Evolutionary conservation across 495 filamentous ascomycete species (phyloP), one percentile per base, ranked within the genome.

Genomic region (Rostrohypoxylon terebratum): DNA sequence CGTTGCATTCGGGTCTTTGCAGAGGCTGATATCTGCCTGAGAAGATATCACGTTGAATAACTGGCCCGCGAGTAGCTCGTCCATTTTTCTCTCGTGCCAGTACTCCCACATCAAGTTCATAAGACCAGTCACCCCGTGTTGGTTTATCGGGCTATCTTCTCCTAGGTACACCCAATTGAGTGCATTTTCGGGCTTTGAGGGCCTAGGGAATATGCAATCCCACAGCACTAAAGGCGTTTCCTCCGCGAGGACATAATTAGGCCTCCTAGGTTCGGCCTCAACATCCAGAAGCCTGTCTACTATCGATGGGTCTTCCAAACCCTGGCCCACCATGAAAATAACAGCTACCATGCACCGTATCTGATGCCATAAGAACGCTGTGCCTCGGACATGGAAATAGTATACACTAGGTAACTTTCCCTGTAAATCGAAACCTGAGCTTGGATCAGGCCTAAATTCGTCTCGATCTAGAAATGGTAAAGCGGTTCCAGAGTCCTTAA

Each of bases 281-380:
- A 91, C 80, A 77, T 98, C 90, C 28, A 99, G 82, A 13, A 99
- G 81, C 3, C 91, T 85, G 18, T 84, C 78, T 23, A 98, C 83
- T 3, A 98, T 76, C 0, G 86, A 86, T 4, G 94, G 91, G 20
- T 83, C 76, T 75, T 99, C 96, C 5, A 97, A 85, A 0, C 93
- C 91, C 81, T 98, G 96, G 10, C 93, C 96, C n/a, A 99, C 87
- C 8, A 93, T 79, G 81, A 99, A 98, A 31, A 99, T 82, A 14
- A 98, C 85, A 18, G 90, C 86, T 13, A 94, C 88, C 89, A 99
- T 95, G 82, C 93, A 91, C 14, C 96, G 89, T 68, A 99, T 96
- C 80, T 99, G 96, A 78, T 99, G 96, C 95, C 95, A 99, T 50
- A 99, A 82, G 79, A 99, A 99, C 7, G 93, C 96, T n/a, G 92